phyloP scores from a whole-genome alignment of 2,329 filamentous ascomycete species.

The Incumbomyces delicatus region DNA sequence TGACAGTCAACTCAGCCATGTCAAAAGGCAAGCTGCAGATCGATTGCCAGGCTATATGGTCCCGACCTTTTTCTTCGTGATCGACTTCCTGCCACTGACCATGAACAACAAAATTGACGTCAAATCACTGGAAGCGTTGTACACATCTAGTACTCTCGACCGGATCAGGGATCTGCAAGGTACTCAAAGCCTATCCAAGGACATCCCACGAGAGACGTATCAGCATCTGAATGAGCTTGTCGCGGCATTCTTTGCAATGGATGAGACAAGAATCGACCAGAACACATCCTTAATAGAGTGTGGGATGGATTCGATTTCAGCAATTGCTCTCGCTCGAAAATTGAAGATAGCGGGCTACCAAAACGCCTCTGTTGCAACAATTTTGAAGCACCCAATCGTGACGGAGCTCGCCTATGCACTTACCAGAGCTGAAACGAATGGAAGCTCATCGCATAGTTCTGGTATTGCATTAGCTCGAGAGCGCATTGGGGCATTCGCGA shows the following conservation, averaged over 20 bases:
- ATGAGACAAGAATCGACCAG: conserved; percentile 36
- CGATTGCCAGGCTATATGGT: conserved; percentile 80
- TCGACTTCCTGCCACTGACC: conserved; percentile 67
- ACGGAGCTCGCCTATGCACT: conserved; percentile 37
- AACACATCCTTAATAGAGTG: conserved; percentile 70
- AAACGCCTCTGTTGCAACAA: conserved; percentile 51
- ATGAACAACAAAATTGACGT: conserved; percentile 82
- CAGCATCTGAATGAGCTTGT: conserved; percentile 3
- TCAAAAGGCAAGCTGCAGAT: conserved; percentile 55
- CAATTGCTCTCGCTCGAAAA: conserved; percentile 56
- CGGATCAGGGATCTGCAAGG: conserved; percentile 48
- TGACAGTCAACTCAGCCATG: conserved; percentile 34
- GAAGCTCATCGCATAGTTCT: too few relatives aligned
- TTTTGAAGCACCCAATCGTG: conserved; percentile 55
- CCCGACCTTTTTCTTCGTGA: conserved; percentile 67
- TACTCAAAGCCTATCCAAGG: conserved; percentile 41
- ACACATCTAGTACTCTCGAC: conserved; percentile 43
- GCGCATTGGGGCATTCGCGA: conserved; percentile 52
- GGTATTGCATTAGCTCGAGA: conserved; percentile 38
- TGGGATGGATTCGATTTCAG: conserved; percentile 80
- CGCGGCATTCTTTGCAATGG: conserved; percentile 36
- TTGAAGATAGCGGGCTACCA: conserved; percentile 55
- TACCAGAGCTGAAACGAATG: background rate
- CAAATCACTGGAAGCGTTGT: conserved; percentile 58
- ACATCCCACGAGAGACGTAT: background rate